phyloP scores from a whole-genome alignment of 129 eudicot species.

The Gnaphalium uliginosum region DNA sequence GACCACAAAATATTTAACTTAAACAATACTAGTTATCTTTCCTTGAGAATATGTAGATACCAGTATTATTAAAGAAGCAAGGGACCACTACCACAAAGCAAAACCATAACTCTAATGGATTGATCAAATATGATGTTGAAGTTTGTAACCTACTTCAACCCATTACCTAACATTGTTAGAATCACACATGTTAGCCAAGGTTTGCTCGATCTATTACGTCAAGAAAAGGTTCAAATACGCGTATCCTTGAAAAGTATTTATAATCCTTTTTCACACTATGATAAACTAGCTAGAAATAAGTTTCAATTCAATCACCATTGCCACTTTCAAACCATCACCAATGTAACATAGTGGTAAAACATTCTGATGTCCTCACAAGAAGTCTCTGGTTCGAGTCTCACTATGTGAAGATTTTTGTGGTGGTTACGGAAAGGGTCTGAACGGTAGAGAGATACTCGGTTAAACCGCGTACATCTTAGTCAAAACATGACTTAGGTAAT shows the following conservation, averaged over 20 bases:
- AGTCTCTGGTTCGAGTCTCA: no score
- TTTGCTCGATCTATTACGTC: background rate
- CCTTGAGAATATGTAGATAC: background rate
- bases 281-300: no score
- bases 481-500: no score
- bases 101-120: conserved; percentile 20
- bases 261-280: no score
- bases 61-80: conserved; percentile 1
- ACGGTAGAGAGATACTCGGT: no score
- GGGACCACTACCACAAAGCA: conserved; percentile 29
- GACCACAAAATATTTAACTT: background rate
- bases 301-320: no score
- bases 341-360: no score
- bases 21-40: background rate
- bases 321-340: no score
- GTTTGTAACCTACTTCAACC: conserved; percentile 6
- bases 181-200: background rate
- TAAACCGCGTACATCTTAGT: no score
- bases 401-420: no score
- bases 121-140: conserved; percentile 29
- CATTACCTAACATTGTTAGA: conserved; percentile 15
- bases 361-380: no score
- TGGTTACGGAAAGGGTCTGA: no score
- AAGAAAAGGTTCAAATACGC: background rate
- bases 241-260: background rate